These are phyloP conservation scores for Nissolia schottii DNA, from an alignment of 306 rosid species.

Conservation along the genomic window DNA sequence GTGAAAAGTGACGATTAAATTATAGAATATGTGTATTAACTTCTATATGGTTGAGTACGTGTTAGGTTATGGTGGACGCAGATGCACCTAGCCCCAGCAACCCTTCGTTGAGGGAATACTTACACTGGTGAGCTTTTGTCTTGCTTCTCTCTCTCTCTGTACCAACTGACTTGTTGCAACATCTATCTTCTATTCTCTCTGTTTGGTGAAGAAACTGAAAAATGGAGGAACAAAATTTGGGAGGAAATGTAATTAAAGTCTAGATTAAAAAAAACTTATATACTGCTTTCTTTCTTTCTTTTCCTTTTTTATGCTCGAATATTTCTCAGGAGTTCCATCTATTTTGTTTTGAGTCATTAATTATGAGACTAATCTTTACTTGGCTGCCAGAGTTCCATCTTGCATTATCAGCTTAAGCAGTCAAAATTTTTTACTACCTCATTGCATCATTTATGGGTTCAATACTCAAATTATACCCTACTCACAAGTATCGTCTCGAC, in stretches of 20 bases:
- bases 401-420: not conserved
- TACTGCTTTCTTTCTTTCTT: no score
- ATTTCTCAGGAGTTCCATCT: not conserved
- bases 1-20: no score
- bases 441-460: not conserved
- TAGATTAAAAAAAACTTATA: not conserved
- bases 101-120: slow-evolving; percentile 40
- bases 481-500: no score
- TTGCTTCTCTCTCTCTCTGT: not conserved
- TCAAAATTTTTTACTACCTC: not conserved
- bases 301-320: no score
- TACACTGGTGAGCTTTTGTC: slow-evolving; percentile 38
- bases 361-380: no score
- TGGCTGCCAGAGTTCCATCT: not conserved
- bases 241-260: not conserved
- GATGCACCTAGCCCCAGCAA: slow-evolving; percentile 52
- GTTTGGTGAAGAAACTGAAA: not conserved
- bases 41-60: not conserved
- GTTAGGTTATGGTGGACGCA: slow-evolving; percentile 42
- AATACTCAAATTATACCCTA: no score
- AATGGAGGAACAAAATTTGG: not conserved
- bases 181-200: not conserved
- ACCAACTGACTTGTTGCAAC: no score
- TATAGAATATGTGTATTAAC: not conserved
- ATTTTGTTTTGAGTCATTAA: no score